Percentiles rank a stretch among this genome's conserved stretches.
Conservation (phyloP, 768 basidiomycete species). For the Punctularia strigosozonata region DNA sequence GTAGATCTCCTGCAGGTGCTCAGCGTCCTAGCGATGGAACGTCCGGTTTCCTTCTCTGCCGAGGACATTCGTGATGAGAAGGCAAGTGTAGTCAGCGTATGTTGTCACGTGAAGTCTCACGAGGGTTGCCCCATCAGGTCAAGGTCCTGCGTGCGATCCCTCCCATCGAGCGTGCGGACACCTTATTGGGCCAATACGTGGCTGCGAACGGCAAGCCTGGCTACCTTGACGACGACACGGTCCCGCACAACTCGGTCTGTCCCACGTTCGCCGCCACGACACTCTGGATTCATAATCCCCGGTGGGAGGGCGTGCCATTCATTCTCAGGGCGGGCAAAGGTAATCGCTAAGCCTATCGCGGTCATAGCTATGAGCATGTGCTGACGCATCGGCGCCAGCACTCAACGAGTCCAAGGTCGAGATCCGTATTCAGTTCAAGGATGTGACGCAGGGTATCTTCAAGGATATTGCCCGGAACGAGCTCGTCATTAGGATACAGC, state of each 20-base stretch:
- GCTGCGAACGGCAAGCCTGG: conserved; percentile 88
- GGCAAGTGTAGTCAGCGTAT: conserved; percentile 29
- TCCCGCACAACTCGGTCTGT: conserved; percentile 84
- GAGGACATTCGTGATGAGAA: conserved; percentile 99
- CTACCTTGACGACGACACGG: conserved; percentile 95
- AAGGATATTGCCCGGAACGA: conserved; percentile 94
- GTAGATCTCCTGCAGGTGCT: conserved; percentile 91
- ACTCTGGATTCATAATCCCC: conserved; percentile 85
- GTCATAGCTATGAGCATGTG: conserved; percentile 1
- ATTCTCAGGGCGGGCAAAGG: conserved; percentile 98
- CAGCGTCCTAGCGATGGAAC: conserved; percentile 93
- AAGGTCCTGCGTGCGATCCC: conserved; percentile 92
- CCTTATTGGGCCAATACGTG: conserved; percentile 91
- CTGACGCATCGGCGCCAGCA: conserved; percentile 32
- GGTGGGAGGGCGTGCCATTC: conserved; percentile 99
- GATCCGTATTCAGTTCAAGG: conserved; percentile 96
- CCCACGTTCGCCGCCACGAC: conserved; percentile 91
- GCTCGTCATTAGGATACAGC: conserved; percentile 94
- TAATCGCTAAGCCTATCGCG: too few species aligned
- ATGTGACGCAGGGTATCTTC: conserved; percentile 95
- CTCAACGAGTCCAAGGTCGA: conserved; percentile 98
- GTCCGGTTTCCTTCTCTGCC: conserved; percentile 92
- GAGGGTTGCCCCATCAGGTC: conserved; percentile 41
- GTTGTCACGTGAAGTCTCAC: background rate
- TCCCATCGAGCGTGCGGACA: conserved; percentile 64